Percentiles rank a stretch among this genome's conserved stretches.
Evolutionary conservation across 192 early-diverging fungal species (phyloP).

Genomic region (Coemansia sp.): DNA sequence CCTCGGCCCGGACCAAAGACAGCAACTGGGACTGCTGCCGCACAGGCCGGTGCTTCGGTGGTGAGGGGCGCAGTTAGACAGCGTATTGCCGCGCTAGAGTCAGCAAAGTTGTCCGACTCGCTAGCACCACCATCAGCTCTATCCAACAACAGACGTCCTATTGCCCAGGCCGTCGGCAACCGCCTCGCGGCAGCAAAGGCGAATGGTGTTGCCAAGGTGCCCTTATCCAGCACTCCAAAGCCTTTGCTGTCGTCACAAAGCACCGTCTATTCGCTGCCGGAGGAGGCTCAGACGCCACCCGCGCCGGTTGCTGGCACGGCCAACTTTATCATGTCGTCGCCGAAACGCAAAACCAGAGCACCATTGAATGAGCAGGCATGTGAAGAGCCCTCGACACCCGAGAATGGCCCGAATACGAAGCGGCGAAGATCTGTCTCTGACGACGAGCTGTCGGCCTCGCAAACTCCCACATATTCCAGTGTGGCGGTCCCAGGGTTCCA

Average conservation of each 20-base stretch:
- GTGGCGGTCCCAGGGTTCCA: constrained; percentile 11
- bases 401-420: background rate
- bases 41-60: background rate
- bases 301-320: background rate
- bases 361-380: background rate
- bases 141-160: background rate
- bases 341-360: constrained; percentile 41
- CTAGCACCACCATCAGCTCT: background rate
- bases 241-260: background rate
- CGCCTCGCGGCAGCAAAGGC: background rate
- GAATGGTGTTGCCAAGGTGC: background rate
- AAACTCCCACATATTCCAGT: background rate
- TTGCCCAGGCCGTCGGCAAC: background rate
- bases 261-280: background rate
- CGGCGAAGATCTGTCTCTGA: constrained; percentile 13
- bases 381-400: background rate
- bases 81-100: constrained; percentile 6
- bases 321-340: constrained; percentile 55
- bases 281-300: constrained; percentile 2
- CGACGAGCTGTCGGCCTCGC: background rate
- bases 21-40: background rate
- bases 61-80: constrained; percentile 6
- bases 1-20: constrained; percentile 8
- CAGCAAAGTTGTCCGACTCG: background rate
- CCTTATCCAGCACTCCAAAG: background rate